Conservation (phyloP, 495 filamentous ascomycete species). For the Annulohypoxylon maeteangense region DNA sequence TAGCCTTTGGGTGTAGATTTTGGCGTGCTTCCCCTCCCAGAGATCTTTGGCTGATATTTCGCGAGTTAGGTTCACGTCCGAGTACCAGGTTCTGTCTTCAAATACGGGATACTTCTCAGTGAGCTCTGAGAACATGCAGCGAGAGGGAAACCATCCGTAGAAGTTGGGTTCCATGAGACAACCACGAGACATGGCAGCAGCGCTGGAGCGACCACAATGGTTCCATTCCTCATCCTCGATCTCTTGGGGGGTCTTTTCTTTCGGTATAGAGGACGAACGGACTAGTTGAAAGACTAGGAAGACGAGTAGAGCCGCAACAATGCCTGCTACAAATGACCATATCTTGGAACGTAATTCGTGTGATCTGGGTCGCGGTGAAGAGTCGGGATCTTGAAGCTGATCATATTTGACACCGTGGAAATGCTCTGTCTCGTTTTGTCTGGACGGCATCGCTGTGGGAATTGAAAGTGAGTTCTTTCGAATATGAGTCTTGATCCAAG, state of each 20-base stretch:
- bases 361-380: background rate
- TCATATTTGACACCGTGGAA: slow-evolving; percentile 24
- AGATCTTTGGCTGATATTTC: slow-evolving; percentile 19
- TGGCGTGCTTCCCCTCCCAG: slow-evolving; percentile 31
- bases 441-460: background rate
- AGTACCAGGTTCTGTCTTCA: slow-evolving; percentile 26
- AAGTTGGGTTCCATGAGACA: slow-evolving; percentile 43
- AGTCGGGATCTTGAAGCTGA: background rate
- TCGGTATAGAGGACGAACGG: background rate
- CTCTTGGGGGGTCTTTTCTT: slow-evolving; percentile 6
- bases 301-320: background rate
- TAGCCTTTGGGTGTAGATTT: slow-evolving; percentile 26
- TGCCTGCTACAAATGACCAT: slow-evolving; percentile 20
- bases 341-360: slow-evolving; percentile 7
- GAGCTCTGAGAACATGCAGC: slow-evolving; percentile 34
- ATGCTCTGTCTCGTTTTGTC: background rate
- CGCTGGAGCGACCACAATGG: slow-evolving; percentile 32
- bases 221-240: slow-evolving; percentile 31
- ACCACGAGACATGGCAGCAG: slow-evolving; percentile 27
- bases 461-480: background rate
- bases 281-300: slow-evolving; percentile 13
- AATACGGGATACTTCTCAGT: slow-evolving; percentile 31
- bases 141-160: slow-evolving; percentile 43
- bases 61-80: slow-evolving; percentile 28
- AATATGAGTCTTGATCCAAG: background rate